Evolutionary conservation across 2,329 filamentous ascomycete species (phyloP).

Genomic region (Sporothrix sp.): DNA sequence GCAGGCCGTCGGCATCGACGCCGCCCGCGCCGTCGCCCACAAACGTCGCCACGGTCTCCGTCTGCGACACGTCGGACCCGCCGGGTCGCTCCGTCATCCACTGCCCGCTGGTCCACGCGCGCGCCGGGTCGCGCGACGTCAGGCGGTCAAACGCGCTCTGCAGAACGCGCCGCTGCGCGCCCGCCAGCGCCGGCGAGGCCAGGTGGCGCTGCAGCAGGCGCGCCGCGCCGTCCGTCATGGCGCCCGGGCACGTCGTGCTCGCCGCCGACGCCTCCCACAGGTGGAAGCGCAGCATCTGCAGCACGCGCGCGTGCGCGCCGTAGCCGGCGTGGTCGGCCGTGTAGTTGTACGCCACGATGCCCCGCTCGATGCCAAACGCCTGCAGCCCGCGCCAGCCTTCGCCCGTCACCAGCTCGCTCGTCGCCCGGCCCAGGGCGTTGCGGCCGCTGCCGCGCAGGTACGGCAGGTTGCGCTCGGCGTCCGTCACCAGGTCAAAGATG

Average conservation of each 20-base stretch:
- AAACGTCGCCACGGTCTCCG: conserved; percentile 49
- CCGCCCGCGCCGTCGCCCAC: conserved; percentile 20
- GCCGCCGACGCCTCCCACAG: conserved; percentile 51
- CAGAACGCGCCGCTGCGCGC: conserved; percentile 33
- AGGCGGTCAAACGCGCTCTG: conserved; percentile 44
- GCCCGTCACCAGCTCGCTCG: conserved; percentile 50
- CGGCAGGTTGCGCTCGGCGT: conserved; percentile 57
- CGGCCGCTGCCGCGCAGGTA: conserved; percentile 47
- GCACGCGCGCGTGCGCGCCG: conserved; percentile 41
- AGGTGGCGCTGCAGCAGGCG: conserved; percentile 39
- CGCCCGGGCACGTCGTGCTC: conserved; percentile 54
- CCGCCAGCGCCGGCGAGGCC: conserved; percentile 18
- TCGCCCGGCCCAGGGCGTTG: conserved; percentile 52
- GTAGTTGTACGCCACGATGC: conserved; percentile 52
- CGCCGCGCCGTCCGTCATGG: conserved; percentile 57
- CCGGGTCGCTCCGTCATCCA: conserved; percentile 69
- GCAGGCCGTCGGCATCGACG: conserved; percentile 22
- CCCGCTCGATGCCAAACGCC: conserved; percentile 46
- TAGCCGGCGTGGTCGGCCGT: conserved; percentile 39
- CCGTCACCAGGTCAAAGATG: conserved; percentile 48
- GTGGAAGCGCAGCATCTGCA: conserved; percentile 50
- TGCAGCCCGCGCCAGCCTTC: conserved; percentile 58
- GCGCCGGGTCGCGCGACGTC: conserved; percentile 38
- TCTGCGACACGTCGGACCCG: conserved; percentile 59
- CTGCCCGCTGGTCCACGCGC: conserved; percentile 62